phyloP scores from a whole-genome alignment of 495 filamentous ascomycete genomes.

The Xanthoparmelia taractica region DNA sequence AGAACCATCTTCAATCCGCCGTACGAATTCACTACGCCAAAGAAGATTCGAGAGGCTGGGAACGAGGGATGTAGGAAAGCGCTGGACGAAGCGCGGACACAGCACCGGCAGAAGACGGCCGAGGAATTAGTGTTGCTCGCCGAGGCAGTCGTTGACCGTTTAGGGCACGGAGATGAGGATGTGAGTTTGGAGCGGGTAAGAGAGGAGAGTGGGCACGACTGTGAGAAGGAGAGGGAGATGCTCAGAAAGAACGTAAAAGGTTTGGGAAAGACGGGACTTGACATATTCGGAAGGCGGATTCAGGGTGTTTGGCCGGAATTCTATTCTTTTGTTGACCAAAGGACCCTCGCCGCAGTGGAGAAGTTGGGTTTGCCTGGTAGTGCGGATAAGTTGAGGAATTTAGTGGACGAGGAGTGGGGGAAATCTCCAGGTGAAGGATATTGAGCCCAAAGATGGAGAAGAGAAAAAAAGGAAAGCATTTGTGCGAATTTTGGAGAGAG shows the following conservation, averaged over 20 bases:
- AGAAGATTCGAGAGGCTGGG: conserved; percentile 25
- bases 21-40: conserved; percentile 26
- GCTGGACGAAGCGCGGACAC: conserved; percentile 24
- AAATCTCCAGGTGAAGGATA: conserved; percentile 21
- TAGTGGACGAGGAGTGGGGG: conserved; percentile 28
- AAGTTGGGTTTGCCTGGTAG: conserved; percentile 28
- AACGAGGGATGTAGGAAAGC: conserved; percentile 21
- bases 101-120: conserved; percentile 28
- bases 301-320: conserved; percentile 28
- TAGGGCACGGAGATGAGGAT: conserved; percentile 20
- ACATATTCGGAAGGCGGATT: conserved; percentile 31
- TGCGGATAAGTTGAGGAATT: conserved; percentile 24
- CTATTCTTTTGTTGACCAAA: conserved; percentile 32
- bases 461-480: conserved; percentile 24
- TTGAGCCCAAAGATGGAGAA: conserved; percentile 16
- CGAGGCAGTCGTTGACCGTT: conserved; percentile 10
- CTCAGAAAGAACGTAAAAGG: conserved; percentile 29
- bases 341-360: conserved; percentile 23
- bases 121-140: conserved; percentile 22
- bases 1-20: conserved; percentile 33
- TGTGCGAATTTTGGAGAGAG: conserved; percentile 22
- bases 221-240: conserved; percentile 20
- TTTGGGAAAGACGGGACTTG: conserved; percentile 29
- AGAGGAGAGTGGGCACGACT: conserved; percentile 17
- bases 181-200: conserved; percentile 15